Base-by-base conservation (phyloP, 2,329 filamentous ascomycete species). In the Aspergillus flavus region DNA sequence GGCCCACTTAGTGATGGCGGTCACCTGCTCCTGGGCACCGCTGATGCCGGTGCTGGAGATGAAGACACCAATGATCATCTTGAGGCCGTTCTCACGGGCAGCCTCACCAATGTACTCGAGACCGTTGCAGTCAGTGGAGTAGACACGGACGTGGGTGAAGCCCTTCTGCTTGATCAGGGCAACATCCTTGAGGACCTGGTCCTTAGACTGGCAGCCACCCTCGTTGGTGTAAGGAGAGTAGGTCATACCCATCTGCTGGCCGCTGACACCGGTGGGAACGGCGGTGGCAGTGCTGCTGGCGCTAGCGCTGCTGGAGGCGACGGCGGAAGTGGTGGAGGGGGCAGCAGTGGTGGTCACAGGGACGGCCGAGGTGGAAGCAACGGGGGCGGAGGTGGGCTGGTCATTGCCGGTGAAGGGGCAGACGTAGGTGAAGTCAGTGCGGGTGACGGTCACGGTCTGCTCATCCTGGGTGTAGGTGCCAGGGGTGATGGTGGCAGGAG, bases 61-160 rank as follows among this genome's bases (percentile, higher is more conserved):
- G 84, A 90, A 97, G 82, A 98, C 86, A 78, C 94, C 94, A 65
- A 96, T 81, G 78, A 97, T 94, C 79, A 97, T 83, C 78, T 90
- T 89, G 64, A 97, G 75, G 64, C 90, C 89, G 78, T 89, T 76
- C 71, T 86, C 78, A 73, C 85, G 79, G 80, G 86, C 89, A 64
- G 92, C 91, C 50, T 81, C 79, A 67, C 92, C 92, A 63, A 97
- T 89, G 79, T 87, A 89, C 76, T 88, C 80, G 65, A 96, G 90
- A 61, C 90, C 90, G 80, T 86, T 84, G 85, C 94, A 98, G 86
- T 97, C 94, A 70, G 93, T 94, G 68, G 90, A 92, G 88, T 98
- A 98, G 76, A 95, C 84, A 78, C 94, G 94, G 76, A 94, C 78
- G 57, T 86, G 82, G 67, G 80, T 80, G 86, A 94, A 93, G 64